Evolutionary conservation across 2,329 filamentous ascomycete species (phyloP).

Genomic region (Thielaviopsis euricoi): DNA sequence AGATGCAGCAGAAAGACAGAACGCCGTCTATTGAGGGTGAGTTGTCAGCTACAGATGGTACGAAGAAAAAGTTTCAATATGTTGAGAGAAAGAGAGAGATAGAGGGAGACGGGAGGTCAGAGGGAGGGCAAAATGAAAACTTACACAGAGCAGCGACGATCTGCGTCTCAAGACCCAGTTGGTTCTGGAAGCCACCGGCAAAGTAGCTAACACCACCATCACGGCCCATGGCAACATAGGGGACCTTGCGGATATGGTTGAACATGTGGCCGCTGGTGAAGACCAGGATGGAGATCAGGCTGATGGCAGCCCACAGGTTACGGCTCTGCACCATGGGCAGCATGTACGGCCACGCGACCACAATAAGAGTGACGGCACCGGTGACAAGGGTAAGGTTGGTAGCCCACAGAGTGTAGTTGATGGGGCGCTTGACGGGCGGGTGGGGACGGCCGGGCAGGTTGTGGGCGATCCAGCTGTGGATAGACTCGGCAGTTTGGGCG

Average conservation of each 20-base stretch:
- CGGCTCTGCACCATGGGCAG: constrained; percentile 73
- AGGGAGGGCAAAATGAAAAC: constrained; percentile 21
- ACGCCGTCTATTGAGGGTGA: constrained; percentile 44
- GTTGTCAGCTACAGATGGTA: constrained; percentile 12
- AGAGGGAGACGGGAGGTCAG: neutral
- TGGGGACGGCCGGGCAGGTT: constrained; percentile 65
- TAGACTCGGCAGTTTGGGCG: constrained; percentile 55
- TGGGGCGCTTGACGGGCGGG: constrained; percentile 61
- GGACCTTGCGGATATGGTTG: constrained; percentile 93
- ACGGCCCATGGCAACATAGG: constrained; percentile 76
- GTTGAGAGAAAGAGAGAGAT: neutral
- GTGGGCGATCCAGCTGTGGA: constrained; percentile 63
- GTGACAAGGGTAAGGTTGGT: constrained; percentile 51
- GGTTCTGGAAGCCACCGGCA: constrained; percentile 79
- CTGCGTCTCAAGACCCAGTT: constrained; percentile 88
- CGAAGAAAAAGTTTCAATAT: constrained; percentile 12
- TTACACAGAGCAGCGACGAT: constrained; percentile 87
- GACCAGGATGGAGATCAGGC: constrained; percentile 72
- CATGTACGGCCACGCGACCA: constrained; percentile 61
- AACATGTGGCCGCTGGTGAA: constrained; percentile 99
- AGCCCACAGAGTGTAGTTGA: constrained; percentile 71
- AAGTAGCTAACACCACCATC: constrained; percentile 81
- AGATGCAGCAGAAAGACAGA: constrained; percentile 77
- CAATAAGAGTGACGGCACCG: constrained; percentile 49
- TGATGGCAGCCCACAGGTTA: constrained; percentile 84